phyloP scores from a whole-genome alignment of 139 green algal genomes.

The Chlorella sp. region DNA sequence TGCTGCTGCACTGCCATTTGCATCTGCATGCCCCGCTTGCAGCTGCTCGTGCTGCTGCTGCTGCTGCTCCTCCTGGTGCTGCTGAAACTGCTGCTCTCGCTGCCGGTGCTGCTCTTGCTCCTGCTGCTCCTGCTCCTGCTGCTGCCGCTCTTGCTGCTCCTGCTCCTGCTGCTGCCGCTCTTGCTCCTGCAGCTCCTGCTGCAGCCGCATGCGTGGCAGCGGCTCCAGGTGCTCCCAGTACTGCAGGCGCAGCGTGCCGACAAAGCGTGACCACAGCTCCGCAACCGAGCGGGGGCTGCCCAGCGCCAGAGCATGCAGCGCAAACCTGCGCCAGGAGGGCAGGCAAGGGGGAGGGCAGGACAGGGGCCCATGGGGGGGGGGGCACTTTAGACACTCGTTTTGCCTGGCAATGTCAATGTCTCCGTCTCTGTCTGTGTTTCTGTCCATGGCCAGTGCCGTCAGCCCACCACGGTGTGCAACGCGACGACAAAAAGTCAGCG shows the following conservation, averaged over 20 bases:
- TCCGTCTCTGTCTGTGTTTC: too few relatives aligned
- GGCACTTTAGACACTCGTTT: too few relatives aligned
- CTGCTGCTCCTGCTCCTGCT: background rate
- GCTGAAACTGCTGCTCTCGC: slow-evolving; percentile 8
- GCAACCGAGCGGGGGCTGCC: slow-evolving; percentile 75
- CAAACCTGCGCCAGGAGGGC: slow-evolving; percentile 51
- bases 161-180: slow-evolving; percentile 16
- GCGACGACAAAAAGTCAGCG: too few relatives aligned
- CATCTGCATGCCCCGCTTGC: background rate
- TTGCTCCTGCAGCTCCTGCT: background rate
- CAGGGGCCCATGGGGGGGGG: too few relatives aligned
- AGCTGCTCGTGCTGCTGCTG: slow-evolving; percentile 37
- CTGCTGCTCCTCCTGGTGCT: background rate
- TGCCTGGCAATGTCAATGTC: too few relatives aligned
- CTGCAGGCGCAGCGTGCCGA: slow-evolving; percentile 63
- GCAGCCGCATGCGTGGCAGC: slow-evolving; percentile 70
- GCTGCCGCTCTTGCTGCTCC: slow-evolving; percentile 8
- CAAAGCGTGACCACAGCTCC: slow-evolving; percentile 72
- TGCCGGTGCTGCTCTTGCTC: slow-evolving; percentile 12
- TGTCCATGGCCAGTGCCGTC: too few relatives aligned
- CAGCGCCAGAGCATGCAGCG: slow-evolving; percentile 74
- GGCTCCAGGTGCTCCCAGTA: slow-evolving; percentile 67
- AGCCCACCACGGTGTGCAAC: too few relatives aligned
- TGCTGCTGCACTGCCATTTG: background rate
- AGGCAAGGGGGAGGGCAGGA: too few relatives aligned